Evolutionary conservation across 345 rosid species (phyloP), one percentile per base, ranked within the genome.

Genomic region (Camelina hispida): DNA sequence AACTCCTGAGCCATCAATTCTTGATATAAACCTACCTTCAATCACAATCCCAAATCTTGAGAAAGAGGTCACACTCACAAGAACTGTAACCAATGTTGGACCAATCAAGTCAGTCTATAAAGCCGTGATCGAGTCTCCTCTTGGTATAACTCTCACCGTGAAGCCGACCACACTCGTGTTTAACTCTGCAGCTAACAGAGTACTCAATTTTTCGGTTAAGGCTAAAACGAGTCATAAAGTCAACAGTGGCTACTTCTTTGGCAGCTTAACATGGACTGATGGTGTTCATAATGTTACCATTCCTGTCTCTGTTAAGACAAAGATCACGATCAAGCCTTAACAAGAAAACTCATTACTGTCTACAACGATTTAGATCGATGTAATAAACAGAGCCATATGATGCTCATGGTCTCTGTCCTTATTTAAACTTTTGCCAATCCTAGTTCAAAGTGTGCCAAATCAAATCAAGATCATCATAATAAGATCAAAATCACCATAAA

Each of bases 21-120:
- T 73, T 3, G 81, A 82, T 40, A 59, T 88, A 43, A 86, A 85
- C 72, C 74, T 81, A 30, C 89, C 91, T 59, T 83, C 80, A 14
- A 62, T 76, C 59, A 76, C 80, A 9, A 76, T 76, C 6, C 80
- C 80, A 44, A 55, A 69, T 69, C 53, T 69, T 62, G 60, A 63
- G 4, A 3, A 47, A 46, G 46, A 77, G 9, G 75, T 77, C 28
- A 70, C 66, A 16, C 25, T 70, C 38, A 70, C 11, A 10, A 77
- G 80, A 63, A 76, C 20, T 4, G 44, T 76, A 1, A 76, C 71
- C 18, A 69, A 76, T 7, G 80, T 76, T 76, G 80, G 80, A 54
- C 71, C 53, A 1, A 23, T 9, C 35, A 55, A 44, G 4, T 76
- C 71, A 35, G 71, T 69, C 13, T 69, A 69, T 13, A 62, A 46